Evolutionary conservation across 1,139 yeast genomes (phyloP), one percentile per base, ranked within the genome.

Genomic region (Zygoascus meyerae): DNA sequence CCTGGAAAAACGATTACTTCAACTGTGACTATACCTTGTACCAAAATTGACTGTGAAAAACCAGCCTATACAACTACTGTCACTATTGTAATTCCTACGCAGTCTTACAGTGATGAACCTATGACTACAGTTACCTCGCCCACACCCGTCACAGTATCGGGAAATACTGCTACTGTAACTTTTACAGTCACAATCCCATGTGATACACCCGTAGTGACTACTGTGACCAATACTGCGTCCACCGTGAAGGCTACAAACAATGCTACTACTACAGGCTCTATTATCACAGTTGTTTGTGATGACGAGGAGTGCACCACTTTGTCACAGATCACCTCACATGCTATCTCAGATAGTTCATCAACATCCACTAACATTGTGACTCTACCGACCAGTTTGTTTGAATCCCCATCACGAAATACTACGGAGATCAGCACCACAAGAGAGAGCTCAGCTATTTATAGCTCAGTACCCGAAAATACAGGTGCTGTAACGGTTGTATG

Each of bases 111-210:
- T 11, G 28, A n/a, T 39, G 50, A 49, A 38, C 40, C 52, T 8
- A 14, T 46, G 36, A 49, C 52, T 10, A 47, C 50, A 3, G 12
- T 47, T 17, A 40, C 49, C 5, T 34, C 40, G 6, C 44, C 50
- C 9, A 41, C 48, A 7, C 33, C 50, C 15, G 15, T 49, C 21
- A 48, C 43, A 3, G 45, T 47, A 26, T 36, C 45, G 15, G 47
- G 42, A 8, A 49, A 45, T 17, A 53, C 56, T n/a, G 46, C 36
- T n/a, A 33, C 39, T 5, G 35, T 55, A 6, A 52, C 57, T 2
- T 40, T 55, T 15, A 49, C 59, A 2, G 56, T 57, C 1, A 53
- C 61, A 9, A 39, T 57, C 15, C 61, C 61, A 5, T 57, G 59
- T 40, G 55, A 54, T n/a, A 48, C 31, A 6, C 15, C 26, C 8